A percentile compares a stretch with the other conserved stretches of the same genome.
These are phyloP conservation scores for Solanum virginianum DNA, from an alignment of 257 asterid species.

Conservation along the genomic window DNA sequence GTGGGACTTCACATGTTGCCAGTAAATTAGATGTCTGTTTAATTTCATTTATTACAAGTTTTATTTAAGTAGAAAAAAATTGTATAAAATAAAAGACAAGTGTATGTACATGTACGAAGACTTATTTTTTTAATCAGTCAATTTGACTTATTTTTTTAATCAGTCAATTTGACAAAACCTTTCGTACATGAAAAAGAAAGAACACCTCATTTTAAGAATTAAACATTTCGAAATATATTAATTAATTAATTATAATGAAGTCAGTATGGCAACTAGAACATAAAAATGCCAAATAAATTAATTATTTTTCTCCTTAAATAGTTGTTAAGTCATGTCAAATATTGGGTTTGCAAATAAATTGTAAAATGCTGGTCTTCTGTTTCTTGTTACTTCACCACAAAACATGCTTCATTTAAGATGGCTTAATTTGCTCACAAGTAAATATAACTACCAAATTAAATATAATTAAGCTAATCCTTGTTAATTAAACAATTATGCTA, in stretches of 20 bases:
- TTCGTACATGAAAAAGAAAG: background rate
- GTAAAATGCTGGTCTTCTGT: background rate
- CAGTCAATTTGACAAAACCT: background rate
- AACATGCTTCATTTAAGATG: background rate
- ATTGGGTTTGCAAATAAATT: background rate
- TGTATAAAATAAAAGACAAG: background rate
- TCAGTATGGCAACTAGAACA: background rate
- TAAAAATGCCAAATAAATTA: background rate
- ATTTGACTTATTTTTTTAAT: background rate
- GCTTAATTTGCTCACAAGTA: background rate
- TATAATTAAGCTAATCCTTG: background rate
- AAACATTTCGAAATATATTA: background rate
- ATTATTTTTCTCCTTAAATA: background rate
- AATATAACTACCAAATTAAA: background rate
- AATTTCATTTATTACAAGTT: background rate
- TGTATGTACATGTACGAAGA: background rate
- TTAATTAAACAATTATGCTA: background rate
- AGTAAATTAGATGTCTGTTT: slow-evolving; percentile 21
- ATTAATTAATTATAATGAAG: background rate
- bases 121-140: background rate
- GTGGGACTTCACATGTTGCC: slow-evolving; percentile 16
- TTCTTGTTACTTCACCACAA: background rate
- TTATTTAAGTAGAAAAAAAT: background rate
- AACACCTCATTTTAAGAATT: background rate
- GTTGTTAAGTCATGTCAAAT: background rate